Evolutionary conservation across 345 rosid genomes (phyloP), one percentile per base, ranked within the genome.

Genomic region (Syzygium jambos): DNA sequence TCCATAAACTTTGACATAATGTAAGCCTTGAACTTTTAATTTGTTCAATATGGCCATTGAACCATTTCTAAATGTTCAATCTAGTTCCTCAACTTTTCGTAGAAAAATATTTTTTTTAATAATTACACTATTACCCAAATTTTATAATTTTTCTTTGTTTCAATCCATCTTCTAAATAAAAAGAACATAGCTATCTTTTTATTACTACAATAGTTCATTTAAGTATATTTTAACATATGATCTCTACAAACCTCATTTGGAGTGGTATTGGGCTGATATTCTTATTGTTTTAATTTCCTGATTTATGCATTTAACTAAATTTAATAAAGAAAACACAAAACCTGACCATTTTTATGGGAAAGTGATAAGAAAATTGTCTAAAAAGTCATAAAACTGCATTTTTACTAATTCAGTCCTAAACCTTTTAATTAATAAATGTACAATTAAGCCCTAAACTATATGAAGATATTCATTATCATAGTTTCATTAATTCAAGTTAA

Each of bases 11-110:
- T 61, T 5, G 0, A 2, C 2, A 2, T 6, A n/a, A 27, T 27
- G 0, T 13, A 0, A 0, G 6, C 0, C 6, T 61, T 12, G 0
- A 13, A 27, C 12, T 61, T 59, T 27, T 13, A 13, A 61, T 61
- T 61, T 0, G 0, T 61, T 61, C 7, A 1, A 27, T 61, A 61
- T 61, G 0, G 6, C 13, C 9, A 27, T 61, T n/a, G 0, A 61
- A 0, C 4, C 6, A 61, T 61, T 61, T 1, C 17, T 61, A 61
- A 61, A n/a, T 61, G 0, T 61, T 13, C 4, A 6, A 61, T 0
- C 3, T 61, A n/a, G 34, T n/a, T 13, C 4, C 73, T 61, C 38
- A 61, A 1, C 0, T 25, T 61, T 2, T 15, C 0, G 15, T n/a
- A 61, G 4, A 61, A 61, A 61, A 61, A 1, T 6, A 0, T 12